Evolutionary conservation across 306 rosid genomes (phyloP).

Genomic region (Erythrophleum fordii): DNA sequence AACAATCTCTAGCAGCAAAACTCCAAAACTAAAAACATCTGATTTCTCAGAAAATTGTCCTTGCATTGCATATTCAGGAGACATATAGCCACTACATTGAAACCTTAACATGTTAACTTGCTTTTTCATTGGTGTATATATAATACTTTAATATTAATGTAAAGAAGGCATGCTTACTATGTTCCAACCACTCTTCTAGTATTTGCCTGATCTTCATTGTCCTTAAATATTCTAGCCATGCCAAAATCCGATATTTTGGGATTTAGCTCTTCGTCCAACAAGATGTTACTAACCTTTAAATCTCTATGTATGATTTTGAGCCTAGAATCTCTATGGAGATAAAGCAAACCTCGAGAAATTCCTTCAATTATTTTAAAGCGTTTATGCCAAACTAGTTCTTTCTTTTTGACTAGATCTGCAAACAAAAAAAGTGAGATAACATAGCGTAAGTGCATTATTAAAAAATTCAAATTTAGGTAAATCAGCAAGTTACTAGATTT

Average conservation of each 20-base stretch:
- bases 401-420: neutral
- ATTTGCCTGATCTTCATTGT: neutral
- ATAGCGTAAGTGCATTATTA: neutral
- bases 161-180: neutral
- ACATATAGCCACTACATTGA: neutral
- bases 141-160: too few relatives aligned
- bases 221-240: neutral
- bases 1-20: constrained; percentile 1
- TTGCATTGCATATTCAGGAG: neutral
- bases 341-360: neutral
- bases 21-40: neutral
- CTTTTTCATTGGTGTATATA: too few relatives aligned
- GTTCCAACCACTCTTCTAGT: neutral
- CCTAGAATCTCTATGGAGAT: constrained; percentile 11
- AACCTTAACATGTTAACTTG: neutral
- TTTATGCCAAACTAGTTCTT: neutral
- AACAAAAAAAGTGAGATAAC: neutral
- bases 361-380: neutral
- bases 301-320: constrained; percentile 4
- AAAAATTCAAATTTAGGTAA: too few relatives aligned
- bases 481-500: too few relatives aligned
- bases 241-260: constrained; percentile 1
- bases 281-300: neutral
- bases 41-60: neutral
- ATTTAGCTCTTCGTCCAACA: neutral